Base-by-base conservation (phyloP, 345 rosid species). In the Brassica nigra region DNA sequence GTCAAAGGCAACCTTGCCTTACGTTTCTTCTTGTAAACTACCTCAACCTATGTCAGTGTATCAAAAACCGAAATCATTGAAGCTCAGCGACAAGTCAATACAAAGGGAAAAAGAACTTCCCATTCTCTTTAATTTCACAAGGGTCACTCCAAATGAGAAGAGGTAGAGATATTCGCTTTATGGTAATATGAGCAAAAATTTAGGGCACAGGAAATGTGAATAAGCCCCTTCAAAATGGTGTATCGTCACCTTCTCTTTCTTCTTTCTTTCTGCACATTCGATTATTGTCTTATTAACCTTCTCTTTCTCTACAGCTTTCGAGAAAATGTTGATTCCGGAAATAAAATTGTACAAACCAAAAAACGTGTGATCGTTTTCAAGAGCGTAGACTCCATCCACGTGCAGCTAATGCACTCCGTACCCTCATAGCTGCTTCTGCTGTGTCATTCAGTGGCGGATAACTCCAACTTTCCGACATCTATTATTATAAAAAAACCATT, bases 381-480 rank as follows among this genome's bases (percentile, higher is more conserved):
- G 95, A 83, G 23, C 91, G 87, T 47, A 93, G 9, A 70, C 89
- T 93, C 91, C 97, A 87, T 74, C 96, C 98, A 29, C 93, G 92
- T 63, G 88, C 85, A n/a, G 95, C 92, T 33, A 93, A 87, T 20
- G 88, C 91, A 77, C 79, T 83, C 42, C 81, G 90, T 70, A 93
- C 88, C 72, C 86, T 90, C 52, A 55, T 79, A 44, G 98, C 99
- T 69, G 95, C 99, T 78, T 93, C 98, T 71, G 95, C 89, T 0
- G 92, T 88, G 84, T 95, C 99, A 74, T 87, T 90, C 44, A 93
- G 84, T 37, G 97, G 99, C 57, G 99, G 98, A 82, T 95, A 93
- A 84, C 98, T 91, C 97, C 97, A 93, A 81, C 87, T 90, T 74
- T 89, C 98, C 14, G 92, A 86, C 80, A 95, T 89, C 99, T 93